Base-by-base conservation (phyloP, 768 basidiomycete species). In the Hericium erinaceus region DNA sequence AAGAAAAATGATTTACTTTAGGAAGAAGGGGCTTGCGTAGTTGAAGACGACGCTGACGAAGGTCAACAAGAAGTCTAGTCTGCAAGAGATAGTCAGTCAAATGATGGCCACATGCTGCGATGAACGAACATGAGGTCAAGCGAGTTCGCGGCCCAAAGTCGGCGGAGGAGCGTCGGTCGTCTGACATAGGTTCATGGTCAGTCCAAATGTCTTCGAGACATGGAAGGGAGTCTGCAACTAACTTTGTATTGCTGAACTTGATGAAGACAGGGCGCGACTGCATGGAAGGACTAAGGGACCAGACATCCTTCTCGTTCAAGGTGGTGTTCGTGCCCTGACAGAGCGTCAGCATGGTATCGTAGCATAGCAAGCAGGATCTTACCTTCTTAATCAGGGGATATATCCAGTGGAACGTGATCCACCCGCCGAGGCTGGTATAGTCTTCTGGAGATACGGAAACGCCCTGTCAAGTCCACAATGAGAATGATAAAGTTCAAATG, bases 11-110 rank as follows among this genome's bases (percentile, higher is more conserved):
- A 6, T 54, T 38, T 52, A 63, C 61, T 89, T 92, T 48, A 97
- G 76, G 74, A 95, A 93, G 73, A 84, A 93, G 7, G 94, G 93
- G 0, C 81, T 80, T 0, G 83, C 77, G 70, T 93, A 95, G 63
- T 87, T 87, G 72, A 92, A 86, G 0, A 79, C 33, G 33, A 93
- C 84, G 62, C 84, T 84, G 57, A 85, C 65, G 58, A 85, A 71
- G 0, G 92, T 90, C 44, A 93, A 71, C 2, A 63, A 13, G 59
- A 85, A 83, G 66, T 94, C 92, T 48, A 90, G 59, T 28, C 62
- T 63, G 33, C 39, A 41, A 56, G 48, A 39, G 37, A 24, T 24
- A 4, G 24, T 24, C 38, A 15, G 15, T 56, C 20, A 51, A 52
- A 15, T 12, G 46, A 40, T 11, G 3, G 37, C 5, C 24, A 24